Evolutionary conservation across 306 rosid genomes (phyloP).

Genomic region (Castanea sativa): DNA sequence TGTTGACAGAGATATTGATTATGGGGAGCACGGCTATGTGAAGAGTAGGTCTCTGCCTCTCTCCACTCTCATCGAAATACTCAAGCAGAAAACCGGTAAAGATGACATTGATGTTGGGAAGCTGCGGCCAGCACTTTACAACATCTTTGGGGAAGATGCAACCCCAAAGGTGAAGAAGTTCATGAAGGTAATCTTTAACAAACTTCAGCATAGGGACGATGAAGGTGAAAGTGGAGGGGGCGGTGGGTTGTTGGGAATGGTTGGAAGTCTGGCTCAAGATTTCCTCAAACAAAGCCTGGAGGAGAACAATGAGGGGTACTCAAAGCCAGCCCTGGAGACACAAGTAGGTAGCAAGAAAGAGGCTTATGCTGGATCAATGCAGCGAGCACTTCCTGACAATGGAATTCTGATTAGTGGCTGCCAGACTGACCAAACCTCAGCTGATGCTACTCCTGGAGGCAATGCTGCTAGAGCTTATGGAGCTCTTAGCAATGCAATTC

Average conservation of each 20-base stretch:
- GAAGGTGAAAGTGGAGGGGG: slow-evolving; percentile 30
- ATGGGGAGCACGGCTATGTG: slow-evolving; percentile 39
- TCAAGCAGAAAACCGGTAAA: slow-evolving; percentile 90
- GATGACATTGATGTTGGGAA: slow-evolving; percentile 86
- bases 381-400: slow-evolving; percentile 24
- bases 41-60: slow-evolving; percentile 68
- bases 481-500: slow-evolving; percentile 76
- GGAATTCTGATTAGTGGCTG: slow-evolving; percentile 82
- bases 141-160: slow-evolving; percentile 65
- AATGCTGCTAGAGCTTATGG: slow-evolving; percentile 53
- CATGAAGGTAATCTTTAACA: slow-evolving; percentile 50
- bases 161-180: slow-evolving; percentile 83
- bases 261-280: slow-evolving; percentile 76
- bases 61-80: slow-evolving; percentile 76
- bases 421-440: slow-evolving; percentile 75
- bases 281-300: slow-evolving; percentile 49
- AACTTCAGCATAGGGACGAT: slow-evolving; percentile 41
- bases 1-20: slow-evolving; percentile 28
- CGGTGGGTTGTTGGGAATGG: slow-evolving; percentile 53
- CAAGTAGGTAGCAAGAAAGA: slow-evolving; percentile 47
- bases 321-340: slow-evolving; percentile 65
- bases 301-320: slow-evolving; percentile 59
- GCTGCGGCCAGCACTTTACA: slow-evolving; percentile 75
- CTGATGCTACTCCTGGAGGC: slow-evolving; percentile 70
- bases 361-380: slow-evolving; percentile 56